A percentile compares a stretch with the other conserved stretches of the same genome.
Evolutionary conservation across 208 protist species (phyloP).

Genomic region (Acanthamoeba lenticulata): DNA sequence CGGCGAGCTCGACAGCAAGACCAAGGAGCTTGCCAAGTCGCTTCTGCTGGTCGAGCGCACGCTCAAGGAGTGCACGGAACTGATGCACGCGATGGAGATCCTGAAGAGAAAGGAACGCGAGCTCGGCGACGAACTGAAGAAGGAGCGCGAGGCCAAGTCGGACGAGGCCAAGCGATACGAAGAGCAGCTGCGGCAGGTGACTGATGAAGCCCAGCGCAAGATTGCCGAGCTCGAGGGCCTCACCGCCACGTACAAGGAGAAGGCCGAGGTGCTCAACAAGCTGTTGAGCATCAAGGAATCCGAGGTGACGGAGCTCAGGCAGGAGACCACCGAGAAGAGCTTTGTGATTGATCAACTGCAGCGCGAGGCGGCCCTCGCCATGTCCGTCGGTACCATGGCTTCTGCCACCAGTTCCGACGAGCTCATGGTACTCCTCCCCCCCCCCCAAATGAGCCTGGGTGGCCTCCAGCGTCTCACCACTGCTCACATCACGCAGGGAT

Average conservation of each 20-base stretch:
- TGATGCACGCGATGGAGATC: constrained; percentile 26
- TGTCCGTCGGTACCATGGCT: background rate
- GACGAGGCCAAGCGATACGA: background rate
- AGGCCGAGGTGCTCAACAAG: constrained; percentile 38
- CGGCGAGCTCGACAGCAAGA: background rate
- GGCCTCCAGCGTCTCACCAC: background rate
- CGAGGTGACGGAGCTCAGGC: constrained; percentile 33
- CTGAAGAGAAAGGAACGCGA: constrained; percentile 30
- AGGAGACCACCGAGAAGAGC: background rate
- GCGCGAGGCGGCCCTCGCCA: background rate
- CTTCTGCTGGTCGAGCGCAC: constrained; percentile 4
- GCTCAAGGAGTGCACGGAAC: constrained; percentile 46
- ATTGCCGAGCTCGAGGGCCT: background rate
- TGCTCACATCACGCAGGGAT: background rate
- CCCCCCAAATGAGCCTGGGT: background rate
- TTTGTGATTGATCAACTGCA: background rate
- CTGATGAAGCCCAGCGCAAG: background rate
- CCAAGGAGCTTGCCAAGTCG: constrained; percentile 10
- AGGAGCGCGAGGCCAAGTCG: background rate
- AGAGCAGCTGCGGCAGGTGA: background rate
- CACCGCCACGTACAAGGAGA: background rate
- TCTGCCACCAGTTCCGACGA: background rate
- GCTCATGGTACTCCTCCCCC: background rate
- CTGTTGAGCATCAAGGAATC: constrained; percentile 25
- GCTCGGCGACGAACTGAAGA: constrained; percentile 1